A percentile compares a stretch with the other conserved stretches of the same genome.
These are phyloP conservation scores for Musa schizocarpa DNA, from an alignment of 176 grass and related monocot genomes.

Conservation along the genomic window DNA sequence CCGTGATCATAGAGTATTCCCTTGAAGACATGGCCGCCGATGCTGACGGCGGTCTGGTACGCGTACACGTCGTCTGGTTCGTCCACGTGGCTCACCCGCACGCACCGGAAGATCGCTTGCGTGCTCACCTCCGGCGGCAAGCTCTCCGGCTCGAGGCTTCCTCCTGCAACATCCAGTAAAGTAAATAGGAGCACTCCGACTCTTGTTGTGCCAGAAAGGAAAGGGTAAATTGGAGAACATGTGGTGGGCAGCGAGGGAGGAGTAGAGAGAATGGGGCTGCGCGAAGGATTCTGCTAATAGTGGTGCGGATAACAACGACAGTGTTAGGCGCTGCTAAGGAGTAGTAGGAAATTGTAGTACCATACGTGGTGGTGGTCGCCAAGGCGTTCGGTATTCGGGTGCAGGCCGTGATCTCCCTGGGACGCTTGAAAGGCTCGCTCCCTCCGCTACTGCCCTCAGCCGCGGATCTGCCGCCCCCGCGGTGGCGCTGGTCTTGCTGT, in stretches of 20 bases:
- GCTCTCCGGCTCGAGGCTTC: conserved; percentile 11
- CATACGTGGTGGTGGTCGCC: conserved; percentile 1
- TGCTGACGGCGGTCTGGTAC: conserved; percentile 38
- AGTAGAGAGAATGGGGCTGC: background rate
- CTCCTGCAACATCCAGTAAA: background rate
- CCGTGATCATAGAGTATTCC: conserved; percentile 50
- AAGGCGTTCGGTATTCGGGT: background rate
- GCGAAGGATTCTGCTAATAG: conserved; percentile 7
- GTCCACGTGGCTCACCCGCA: conserved; percentile 35
- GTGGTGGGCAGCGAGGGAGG: background rate
- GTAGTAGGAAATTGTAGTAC: conserved; percentile 11
- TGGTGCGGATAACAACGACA: background rate
- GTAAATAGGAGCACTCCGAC: background rate
- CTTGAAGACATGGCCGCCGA: conserved; percentile 43
- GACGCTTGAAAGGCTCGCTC: conserved; percentile 7
- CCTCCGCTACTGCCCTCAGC: background rate
- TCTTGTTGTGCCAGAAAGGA: background rate
- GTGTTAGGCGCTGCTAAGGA: background rate
- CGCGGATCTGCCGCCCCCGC: background rate
- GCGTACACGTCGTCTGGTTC: conserved; percentile 33
- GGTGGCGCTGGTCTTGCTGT: background rate
- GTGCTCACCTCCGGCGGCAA: conserved; percentile 41
- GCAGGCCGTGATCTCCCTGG: background rate
- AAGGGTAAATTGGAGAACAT: background rate
- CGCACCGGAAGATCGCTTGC: conserved; percentile 39